Base-by-base conservation (phyloP, 2,329 filamentous ascomycete genomes). In the Diaporthe sp. region DNA sequence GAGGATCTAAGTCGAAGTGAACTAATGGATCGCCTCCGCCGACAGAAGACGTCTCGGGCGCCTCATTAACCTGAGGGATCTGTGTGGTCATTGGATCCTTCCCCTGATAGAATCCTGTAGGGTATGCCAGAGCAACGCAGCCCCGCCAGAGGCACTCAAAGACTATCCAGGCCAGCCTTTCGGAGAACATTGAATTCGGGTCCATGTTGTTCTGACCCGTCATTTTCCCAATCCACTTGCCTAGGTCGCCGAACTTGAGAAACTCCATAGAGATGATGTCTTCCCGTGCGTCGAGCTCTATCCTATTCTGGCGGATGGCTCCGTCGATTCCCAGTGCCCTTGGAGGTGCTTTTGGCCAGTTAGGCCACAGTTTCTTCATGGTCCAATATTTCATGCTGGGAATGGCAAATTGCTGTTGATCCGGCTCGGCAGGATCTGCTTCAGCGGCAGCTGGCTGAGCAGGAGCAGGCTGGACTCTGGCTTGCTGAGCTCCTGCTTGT, bases 111-210 rank as follows among this genome's bases (percentile, higher is more conserved):
- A 53, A 73, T 6, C 57, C 71, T 13, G n/a, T 15, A 10, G 71
- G 71, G 37, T 67, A 22, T 8, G 71, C 71, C 58, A 73, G 13
- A 3, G 71, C 71, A 37, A 73, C 12, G 8, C 71, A 65, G 4
- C 71, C 71, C 10, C 60, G 34, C 42, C 49, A 73, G 17, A 73
- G 49, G 37, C 71, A 73, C n/a, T 73, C 71, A 17, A 73, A 73
- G 25, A 73, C 39, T 17, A 44, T 10, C 71, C 71, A 73, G 15
- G 60, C 39, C 34, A 65, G 19, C 34, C 53, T 55, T 12, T 73
- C 71, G 4, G 57, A n/a, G 37, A 73, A 73, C 9, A 19, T 10
- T 1, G 4, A 34, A 17, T 53, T 28, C 12, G 31, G 19, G 10
- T 39, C 46, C 3, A 19, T 10, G 62, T 10, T 49, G n/a, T 68